Percentiles rank a stretch among this genome's conserved stretches.
Evolutionary conservation across 805 yeast genomes (phyloP).

Genomic region (Candida koratica): DNA sequence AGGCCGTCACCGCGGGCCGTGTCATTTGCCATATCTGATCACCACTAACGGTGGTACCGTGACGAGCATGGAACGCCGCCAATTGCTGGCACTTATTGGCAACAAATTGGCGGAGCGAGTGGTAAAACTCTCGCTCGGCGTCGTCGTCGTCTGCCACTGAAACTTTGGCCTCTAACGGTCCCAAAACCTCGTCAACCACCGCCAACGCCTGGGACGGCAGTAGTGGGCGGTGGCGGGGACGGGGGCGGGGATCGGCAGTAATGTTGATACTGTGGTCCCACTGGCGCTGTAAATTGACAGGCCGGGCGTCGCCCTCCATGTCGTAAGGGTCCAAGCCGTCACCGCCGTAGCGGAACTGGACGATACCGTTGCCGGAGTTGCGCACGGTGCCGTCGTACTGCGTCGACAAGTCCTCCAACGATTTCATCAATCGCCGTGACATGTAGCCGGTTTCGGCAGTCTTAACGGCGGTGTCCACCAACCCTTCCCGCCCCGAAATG

Average conservation of each 20-base stretch:
- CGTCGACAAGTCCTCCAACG: conserved; percentile 90
- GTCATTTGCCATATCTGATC: conserved; percentile 68
- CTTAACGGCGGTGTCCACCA: conserved; percentile 98
- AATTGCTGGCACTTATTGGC: conserved; percentile 52
- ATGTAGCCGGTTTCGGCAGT: conserved; percentile 99
- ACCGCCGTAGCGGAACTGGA: conserved; percentile 97
- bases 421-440: conserved; percentile 97
- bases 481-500: conserved; percentile 98
- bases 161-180: conserved; percentile 59
- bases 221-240: conserved; percentile 48
- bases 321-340: conserved; percentile 97
- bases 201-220: conserved; percentile 66
- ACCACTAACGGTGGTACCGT: conserved; percentile 43
- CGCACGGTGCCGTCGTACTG: conserved; percentile 93
- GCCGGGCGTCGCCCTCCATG: conserved; percentile 98
- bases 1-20: conserved; percentile 52
- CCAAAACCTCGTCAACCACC: conserved; percentile 51
- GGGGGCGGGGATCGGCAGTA: conserved; percentile 54
- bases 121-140: conserved; percentile 82
- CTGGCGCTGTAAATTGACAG: conserved; percentile 88
- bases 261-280: conserved; percentile 89
- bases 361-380: conserved; percentile 93
- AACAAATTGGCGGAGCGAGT: conserved; percentile 66
- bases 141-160: conserved; percentile 79
- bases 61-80: conserved; percentile 51